Conservation (phyloP, 2,329 filamentous ascomycete species). For the Fusarium sp. region DNA sequence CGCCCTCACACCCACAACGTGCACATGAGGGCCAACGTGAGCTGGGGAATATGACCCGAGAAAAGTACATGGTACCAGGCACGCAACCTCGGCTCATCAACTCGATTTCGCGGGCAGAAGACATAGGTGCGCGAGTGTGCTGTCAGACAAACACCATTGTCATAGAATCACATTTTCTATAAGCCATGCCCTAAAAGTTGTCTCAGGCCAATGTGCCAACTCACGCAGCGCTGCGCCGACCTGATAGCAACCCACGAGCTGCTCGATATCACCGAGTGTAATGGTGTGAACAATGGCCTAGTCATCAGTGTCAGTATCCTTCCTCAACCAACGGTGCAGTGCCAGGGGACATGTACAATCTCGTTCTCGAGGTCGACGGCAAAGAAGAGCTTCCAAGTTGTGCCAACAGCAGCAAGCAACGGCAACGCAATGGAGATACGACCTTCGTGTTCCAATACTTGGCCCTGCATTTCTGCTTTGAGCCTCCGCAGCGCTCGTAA, state of each 20-base stretch:
- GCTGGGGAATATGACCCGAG: too few relatives aligned
- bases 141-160: slow-evolving; percentile 20
- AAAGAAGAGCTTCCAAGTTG: slow-evolving; percentile 10
- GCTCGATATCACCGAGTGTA: slow-evolving; percentile 1
- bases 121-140: too few relatives aligned
- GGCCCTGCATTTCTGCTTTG: background rate
- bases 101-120: too few relatives aligned
- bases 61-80: too few relatives aligned
- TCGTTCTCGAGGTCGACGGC: background rate
- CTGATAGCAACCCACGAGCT: slow-evolving; percentile 9
- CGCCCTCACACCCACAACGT: too few relatives aligned
- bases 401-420: background rate
- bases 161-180: background rate
- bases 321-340: too few relatives aligned
- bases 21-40: too few relatives aligned
- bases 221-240: slow-evolving; percentile 6
- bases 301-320: background rate
- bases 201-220: slow-evolving; percentile 8
- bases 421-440: slow-evolving; percentile 3
- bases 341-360: background rate
- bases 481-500: background rate
- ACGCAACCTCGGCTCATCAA: too few relatives aligned
- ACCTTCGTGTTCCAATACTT: background rate
- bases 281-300: slow-evolving; percentile 9
- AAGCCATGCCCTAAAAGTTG: slow-evolving; percentile 5